A percentile compares a stretch with the other conserved stretches of the same genome.
These are phyloP conservation scores for Diaporthe capsici DNA, from an alignment of 2,329 filamentous ascomycete genomes.

Conservation along the genomic window DNA sequence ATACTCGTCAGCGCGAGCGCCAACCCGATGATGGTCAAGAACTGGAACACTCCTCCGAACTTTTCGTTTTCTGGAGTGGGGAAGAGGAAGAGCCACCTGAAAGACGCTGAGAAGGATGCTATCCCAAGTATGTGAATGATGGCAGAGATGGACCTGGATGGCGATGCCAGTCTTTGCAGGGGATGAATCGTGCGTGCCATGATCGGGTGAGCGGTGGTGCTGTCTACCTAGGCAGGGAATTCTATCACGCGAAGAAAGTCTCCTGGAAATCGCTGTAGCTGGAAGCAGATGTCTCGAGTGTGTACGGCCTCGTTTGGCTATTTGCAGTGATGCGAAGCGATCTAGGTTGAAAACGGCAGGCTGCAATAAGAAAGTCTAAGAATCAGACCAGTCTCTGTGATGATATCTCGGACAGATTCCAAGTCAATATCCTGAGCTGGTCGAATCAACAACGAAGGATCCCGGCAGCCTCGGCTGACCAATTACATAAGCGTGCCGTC, in stretches of 20 bases:
- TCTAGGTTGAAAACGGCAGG: not conserved
- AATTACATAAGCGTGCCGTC: conserved; percentile 41
- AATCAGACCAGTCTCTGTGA: not conserved
- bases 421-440: not conserved
- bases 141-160: conserved; percentile 74
- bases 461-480: conserved; percentile 33
- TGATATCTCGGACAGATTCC: not conserved
- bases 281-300: not conserved
- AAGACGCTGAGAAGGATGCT: conserved; percentile 66
- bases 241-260: not conserved
- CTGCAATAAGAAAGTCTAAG: not conserved
- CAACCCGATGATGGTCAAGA: conserved; percentile 81
- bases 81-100: conserved; percentile 64
- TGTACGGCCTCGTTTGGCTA: not conserved
- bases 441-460: conserved; percentile 6
- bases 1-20: conserved; percentile 74
- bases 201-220: conserved; percentile 31
- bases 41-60: conserved; percentile 79
- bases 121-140: conserved; percentile 71
- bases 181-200: conserved; percentile 66
- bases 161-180: conserved; percentile 76
- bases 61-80: conserved; percentile 68
- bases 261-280: not conserved
- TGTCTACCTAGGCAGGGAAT: not conserved
- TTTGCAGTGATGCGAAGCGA: conserved; percentile 3